Percentiles rank a stretch among this genome's conserved stretches.
Conservation (phyloP, 177 flowering plant genomes). For the Telopea speciosissima region DNA sequence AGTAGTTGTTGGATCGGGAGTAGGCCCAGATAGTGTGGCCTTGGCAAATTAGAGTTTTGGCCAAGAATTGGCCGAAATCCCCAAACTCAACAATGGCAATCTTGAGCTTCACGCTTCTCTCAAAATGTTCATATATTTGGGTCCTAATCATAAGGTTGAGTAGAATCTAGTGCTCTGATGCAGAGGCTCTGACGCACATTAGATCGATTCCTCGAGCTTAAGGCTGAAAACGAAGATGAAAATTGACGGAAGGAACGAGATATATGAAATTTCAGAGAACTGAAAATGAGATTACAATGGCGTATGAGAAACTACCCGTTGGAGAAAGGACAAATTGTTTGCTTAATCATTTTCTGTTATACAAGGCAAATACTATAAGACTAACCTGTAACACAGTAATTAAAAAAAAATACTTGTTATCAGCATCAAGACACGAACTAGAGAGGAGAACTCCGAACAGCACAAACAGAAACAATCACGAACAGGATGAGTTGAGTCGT, state of each 20-base stretch:
- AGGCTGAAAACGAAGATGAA: neutral
- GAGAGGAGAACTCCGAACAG: no score
- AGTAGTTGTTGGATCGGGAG: slow-evolving; percentile 46
- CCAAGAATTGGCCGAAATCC: slow-evolving; percentile 59
- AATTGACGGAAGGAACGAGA: neutral
- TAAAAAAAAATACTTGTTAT: no score
- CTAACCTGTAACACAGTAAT: no score
- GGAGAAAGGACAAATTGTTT: no score
- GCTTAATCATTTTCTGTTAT: no score
- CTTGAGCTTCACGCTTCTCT: slow-evolving; percentile 33
- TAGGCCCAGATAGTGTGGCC: slow-evolving; percentile 51
- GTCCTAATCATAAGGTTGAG: slow-evolving; percentile 19
- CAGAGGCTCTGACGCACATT: neutral
- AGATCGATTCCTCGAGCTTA: neutral
- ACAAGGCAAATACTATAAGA: no score
- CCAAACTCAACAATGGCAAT: slow-evolving; percentile 61
- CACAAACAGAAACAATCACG: no score
- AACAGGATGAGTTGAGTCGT: no score
- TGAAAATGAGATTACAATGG: no score
- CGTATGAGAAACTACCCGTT: no score
- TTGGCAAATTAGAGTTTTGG: slow-evolving; percentile 44
- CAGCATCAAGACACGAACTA: no score
- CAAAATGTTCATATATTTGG: neutral
- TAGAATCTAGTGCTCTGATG: slow-evolving; percentile 24
- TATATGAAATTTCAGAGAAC: no score